A percentile compares a stretch with the other conserved stretches of the same genome.
These are phyloP conservation scores for Pseudogymnoascus sp. DNA, from an alignment of 2,329 filamentous ascomycete genomes.

Conservation along the genomic window DNA sequence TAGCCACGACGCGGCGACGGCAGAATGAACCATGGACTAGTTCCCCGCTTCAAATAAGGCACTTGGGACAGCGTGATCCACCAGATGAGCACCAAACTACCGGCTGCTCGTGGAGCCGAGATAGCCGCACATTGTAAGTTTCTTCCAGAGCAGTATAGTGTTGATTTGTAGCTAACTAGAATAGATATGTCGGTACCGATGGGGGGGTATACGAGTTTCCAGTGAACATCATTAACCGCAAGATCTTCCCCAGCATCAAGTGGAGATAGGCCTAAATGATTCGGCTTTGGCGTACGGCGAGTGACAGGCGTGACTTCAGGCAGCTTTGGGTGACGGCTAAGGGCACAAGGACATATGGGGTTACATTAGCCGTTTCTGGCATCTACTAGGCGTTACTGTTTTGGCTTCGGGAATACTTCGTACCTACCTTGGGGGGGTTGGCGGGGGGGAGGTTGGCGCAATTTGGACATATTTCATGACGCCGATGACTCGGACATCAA, in stretches of 20 bases:
- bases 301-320: conserved; percentile 1
- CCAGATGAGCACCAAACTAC: conserved; percentile 38
- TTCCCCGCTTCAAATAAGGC: not conserved
- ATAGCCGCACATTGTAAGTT: conserved; percentile 51
- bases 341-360: not conserved
- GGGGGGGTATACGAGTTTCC: conserved; percentile 69
- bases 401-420: not conserved
- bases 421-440: not conserved
- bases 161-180: conserved; percentile 9
- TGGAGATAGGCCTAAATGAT: conserved; percentile 37
- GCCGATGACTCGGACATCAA: not conserved
- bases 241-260: conserved; percentile 46
- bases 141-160: not conserved
- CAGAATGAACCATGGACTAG: conserved; percentile 18
- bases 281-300: conserved; percentile 2
- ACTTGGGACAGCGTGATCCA: conserved; percentile 25
- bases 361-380: not conserved
- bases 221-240: conserved; percentile 54
- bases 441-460: not conserved
- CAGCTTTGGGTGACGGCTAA: not conserved
- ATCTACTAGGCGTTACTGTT: conserved; percentile 3
- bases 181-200: conserved; percentile 54
- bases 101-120: conserved; percentile 53
- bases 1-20: not conserved
- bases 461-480: not conserved